These are phyloP conservation scores for Neurospora tetrasperma DNA, from an alignment of 495 filamentous ascomycete species.

Conservation along the genomic window DNA sequence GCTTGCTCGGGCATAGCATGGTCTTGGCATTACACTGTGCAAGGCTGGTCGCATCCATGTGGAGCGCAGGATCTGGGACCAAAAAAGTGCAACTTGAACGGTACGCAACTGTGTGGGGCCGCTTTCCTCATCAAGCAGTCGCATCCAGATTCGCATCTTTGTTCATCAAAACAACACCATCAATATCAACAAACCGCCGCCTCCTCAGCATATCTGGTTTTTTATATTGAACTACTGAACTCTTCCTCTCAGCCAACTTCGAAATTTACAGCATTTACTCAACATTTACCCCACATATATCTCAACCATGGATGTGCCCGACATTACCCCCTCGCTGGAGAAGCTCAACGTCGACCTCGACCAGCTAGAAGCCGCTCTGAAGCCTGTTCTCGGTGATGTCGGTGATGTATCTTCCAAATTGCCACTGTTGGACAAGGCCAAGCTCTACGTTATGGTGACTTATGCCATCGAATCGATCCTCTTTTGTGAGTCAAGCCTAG, in stretches of 20 bases:
- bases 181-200: background rate
- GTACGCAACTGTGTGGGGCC: background rate
- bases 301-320: conserved; percentile 30
- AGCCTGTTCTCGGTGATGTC: conserved; percentile 54
- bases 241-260: background rate
- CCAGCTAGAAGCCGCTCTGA: conserved; percentile 60
- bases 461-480: conserved; percentile 89
- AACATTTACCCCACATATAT: background rate
- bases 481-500: conserved; percentile 53
- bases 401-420: conserved; percentile 62
- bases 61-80: background rate
- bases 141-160: background rate
- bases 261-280: background rate
- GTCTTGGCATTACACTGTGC: background rate
- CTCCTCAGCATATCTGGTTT: background rate
- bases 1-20: background rate
- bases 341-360: conserved; percentile 67
- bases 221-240: background rate
- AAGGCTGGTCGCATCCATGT: background rate
- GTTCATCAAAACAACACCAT: background rate
- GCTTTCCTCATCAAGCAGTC: background rate
- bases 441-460: conserved; percentile 71
- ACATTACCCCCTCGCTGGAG: conserved; percentile 47
- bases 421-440: conserved; percentile 86
- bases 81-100: background rate